phyloP scores from a whole-genome alignment of 208 protist species.

The Crithidia fasciculata region DNA sequence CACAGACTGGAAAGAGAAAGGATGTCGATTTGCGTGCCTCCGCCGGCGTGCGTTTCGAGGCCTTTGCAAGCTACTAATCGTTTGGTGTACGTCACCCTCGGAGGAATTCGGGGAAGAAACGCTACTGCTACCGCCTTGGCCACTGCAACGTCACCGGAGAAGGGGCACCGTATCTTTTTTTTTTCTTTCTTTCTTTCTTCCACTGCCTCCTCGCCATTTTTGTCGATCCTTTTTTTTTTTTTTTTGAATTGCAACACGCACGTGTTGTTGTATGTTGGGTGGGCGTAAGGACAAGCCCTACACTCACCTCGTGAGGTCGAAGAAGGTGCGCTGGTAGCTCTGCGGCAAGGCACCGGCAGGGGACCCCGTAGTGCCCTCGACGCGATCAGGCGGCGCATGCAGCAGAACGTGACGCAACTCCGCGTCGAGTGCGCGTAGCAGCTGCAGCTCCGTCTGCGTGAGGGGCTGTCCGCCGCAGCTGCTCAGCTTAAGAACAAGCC shows the following conservation, averaged over 20 bases:
- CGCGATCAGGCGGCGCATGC: background rate
- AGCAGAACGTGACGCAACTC: slow-evolving; percentile 20
- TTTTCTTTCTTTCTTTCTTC: background rate
- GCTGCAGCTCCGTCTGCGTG: slow-evolving; percentile 8
- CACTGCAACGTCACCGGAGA: no score
- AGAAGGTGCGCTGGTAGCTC: background rate
- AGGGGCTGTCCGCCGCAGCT: slow-evolving; percentile 1
- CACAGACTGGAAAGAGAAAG: no score
- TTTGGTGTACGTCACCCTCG: no score
- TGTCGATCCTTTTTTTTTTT: background rate
- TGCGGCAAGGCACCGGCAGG: slow-evolving; percentile 1
- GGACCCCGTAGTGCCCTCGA: background rate
- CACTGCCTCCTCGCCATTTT: background rate
- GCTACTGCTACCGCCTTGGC: no score
- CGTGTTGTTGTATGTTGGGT: background rate
- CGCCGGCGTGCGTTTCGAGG: no score
- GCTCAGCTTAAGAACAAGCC: background rate
- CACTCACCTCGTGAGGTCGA: background rate
- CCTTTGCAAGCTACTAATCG: no score
- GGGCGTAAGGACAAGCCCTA: background rate
- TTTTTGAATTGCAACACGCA: background rate
- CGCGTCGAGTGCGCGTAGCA: slow-evolving; percentile 18
- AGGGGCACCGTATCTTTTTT: no score
- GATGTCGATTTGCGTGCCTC: no score
- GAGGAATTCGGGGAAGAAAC: no score